A percentile compares a stretch with the other conserved stretches of the same genome.
phyloP scores from a whole-genome alignment of 768 basidiomycete species.

The Leccinum arenicola region DNA sequence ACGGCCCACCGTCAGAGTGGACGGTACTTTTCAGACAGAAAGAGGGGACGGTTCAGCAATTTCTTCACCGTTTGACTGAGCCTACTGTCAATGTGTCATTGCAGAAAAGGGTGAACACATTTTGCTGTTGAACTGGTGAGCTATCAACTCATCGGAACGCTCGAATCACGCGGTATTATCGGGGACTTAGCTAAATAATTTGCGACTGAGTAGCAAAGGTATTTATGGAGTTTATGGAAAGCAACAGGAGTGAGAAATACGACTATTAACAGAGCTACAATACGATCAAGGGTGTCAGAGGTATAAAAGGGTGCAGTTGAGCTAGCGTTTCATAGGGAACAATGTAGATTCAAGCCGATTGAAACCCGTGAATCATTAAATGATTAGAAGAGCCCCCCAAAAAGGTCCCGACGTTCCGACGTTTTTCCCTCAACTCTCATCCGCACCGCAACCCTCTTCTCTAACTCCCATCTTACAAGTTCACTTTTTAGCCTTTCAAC shows the following conservation, averaged over 20 bases:
- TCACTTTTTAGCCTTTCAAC: slow-evolving; percentile 40
- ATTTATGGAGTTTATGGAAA: neutral
- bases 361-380: neutral
- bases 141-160: neutral
- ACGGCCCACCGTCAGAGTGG: too few species aligned
- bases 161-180: neutral
- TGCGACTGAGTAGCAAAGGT: neutral
- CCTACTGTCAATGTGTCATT: too few species aligned
- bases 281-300: neutral
- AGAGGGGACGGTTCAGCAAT: too few species aligned
- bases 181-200: neutral
- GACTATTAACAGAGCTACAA: slow-evolving; percentile 5
- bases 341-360: neutral
- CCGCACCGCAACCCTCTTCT: slow-evolving; percentile 27
- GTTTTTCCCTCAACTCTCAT: slow-evolving; percentile 22
- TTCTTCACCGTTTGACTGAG: too few species aligned
- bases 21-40: too few species aligned
- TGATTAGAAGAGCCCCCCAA: slow-evolving; percentile 14
- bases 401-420: slow-evolving; percentile 8
- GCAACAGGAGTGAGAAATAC: neutral
- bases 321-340: neutral
- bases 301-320: neutral
- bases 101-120: neutral
- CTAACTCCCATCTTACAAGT: slow-evolving; percentile 44
- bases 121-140: neutral